These are phyloP conservation scores for Ciborinia camelliae DNA, from an alignment of 2,329 filamentous ascomycete species.

Conservation along the genomic window DNA sequence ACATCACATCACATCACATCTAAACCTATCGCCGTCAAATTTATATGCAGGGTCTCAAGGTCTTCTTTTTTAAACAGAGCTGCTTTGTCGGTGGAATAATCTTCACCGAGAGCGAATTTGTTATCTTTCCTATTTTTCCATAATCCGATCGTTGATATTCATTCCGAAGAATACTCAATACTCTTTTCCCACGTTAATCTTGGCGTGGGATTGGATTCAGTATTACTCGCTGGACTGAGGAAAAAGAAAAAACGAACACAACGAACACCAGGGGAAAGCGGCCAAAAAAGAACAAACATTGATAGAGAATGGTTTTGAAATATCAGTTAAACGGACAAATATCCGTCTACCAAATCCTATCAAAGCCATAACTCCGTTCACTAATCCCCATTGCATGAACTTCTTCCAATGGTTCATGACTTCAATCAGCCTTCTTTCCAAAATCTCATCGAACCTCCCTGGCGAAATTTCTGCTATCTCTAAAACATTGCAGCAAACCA, in stretches of 20 bases:
- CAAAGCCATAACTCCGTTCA: not conserved
- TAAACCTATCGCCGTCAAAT: slow-evolving; percentile 1
- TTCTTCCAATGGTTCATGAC: slow-evolving; percentile 4
- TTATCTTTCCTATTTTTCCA: slow-evolving; percentile 17
- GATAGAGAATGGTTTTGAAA: not conserved
- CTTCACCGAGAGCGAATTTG: slow-evolving; percentile 13
- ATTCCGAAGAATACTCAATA: not conserved
- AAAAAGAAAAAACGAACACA: not conserved
- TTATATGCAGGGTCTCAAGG: slow-evolving; percentile 17
- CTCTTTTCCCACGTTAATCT: slow-evolving; percentile 2
- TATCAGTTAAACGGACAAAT: not conserved
- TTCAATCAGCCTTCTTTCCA: slow-evolving; percentile 16
- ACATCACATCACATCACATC: slow-evolving; percentile 6
- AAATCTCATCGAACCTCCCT: not conserved
- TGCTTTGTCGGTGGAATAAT: slow-evolving; percentile 21
- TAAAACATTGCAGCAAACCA: not conserved
- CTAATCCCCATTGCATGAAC: slow-evolving; percentile 7
- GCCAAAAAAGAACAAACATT: not conserved
- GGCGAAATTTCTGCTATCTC: not conserved
- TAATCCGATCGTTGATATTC: not conserved
- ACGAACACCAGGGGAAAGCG: not conserved
- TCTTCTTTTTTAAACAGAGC: not conserved
- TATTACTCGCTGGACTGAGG: not conserved
- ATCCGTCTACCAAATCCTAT: not conserved
- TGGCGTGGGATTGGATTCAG: not conserved